These are phyloP conservation scores for Talaromyces pinophilus DNA, from an alignment of 2,329 filamentous ascomycete species.

Conservation along the genomic window DNA sequence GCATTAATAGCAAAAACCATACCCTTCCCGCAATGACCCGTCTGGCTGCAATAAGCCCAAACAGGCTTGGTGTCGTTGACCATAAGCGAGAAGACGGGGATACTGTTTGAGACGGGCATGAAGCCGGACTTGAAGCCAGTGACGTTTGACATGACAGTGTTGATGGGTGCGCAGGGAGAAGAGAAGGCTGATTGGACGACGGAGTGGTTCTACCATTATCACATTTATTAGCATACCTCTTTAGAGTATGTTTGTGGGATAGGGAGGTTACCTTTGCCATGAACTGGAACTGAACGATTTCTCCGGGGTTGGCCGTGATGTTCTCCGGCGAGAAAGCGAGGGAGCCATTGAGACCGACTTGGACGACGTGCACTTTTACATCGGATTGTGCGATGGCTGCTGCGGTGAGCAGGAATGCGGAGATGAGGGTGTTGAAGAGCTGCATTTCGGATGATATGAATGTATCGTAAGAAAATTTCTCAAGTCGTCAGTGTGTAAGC, in stretches of 20 bases:
- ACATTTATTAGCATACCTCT: neutral
- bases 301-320: constrained; percentile 63
- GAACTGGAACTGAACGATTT: constrained; percentile 55
- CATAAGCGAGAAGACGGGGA: constrained; percentile 68
- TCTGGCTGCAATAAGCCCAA: constrained; percentile 78
- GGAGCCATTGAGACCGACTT: constrained; percentile 58
- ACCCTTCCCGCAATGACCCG: constrained; percentile 69
- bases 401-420: constrained; percentile 4
- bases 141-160: constrained; percentile 53
- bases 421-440: neutral
- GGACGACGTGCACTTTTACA: constrained; percentile 61
- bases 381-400: constrained; percentile 24
- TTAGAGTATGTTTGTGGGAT: constrained; percentile 20
- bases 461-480: neutral
- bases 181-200: constrained; percentile 76
- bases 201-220: constrained; percentile 65
- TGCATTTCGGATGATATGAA: constrained; percentile 10
- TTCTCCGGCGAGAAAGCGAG: constrained; percentile 67
- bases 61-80: constrained; percentile 68
- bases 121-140: constrained; percentile 60
- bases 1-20: constrained; percentile 77
- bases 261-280: constrained; percentile 33
- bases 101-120: constrained; percentile 55
- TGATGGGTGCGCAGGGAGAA: constrained; percentile 66
- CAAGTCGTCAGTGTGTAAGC: neutral